A percentile compares a stretch with the other conserved stretches of the same genome.
Evolutionary conservation across 1,284 basidiomycete genomes (phyloP).

Genomic region (Ceratobasidium sp.): DNA sequence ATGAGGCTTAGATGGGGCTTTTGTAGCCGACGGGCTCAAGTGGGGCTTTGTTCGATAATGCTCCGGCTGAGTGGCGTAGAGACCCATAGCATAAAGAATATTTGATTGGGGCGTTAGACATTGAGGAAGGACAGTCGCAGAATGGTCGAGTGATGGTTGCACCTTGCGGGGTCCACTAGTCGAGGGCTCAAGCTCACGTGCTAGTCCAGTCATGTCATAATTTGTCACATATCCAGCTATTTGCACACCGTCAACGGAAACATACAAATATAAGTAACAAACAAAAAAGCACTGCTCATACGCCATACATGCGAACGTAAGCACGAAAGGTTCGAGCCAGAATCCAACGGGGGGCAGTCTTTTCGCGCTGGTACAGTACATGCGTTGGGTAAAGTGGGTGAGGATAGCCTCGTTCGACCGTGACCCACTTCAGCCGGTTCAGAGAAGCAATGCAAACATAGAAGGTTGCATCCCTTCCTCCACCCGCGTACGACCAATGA

Average conservation of each 20-base stretch:
- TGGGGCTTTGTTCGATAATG: neutral
- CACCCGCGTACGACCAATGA: neutral
- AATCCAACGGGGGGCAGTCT: conserved; percentile 2
- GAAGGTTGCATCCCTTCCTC: conserved; percentile 8
- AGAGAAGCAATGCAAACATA: neutral
- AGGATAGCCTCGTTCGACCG: neutral
- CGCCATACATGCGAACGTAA: neutral
- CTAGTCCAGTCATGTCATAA: neutral
- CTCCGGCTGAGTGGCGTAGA: neutral
- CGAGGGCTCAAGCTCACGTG: neutral
- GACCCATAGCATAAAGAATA: neutral
- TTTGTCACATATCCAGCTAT: too few relatives aligned
- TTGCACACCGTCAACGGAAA: conserved; percentile 2
- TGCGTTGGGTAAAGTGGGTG: conserved; percentile 1
- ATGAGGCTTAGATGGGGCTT: neutral
- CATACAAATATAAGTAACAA: neutral
- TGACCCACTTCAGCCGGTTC: neutral
- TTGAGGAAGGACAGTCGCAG: neutral
- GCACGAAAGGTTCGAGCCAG: neutral
- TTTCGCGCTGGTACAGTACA: neutral
- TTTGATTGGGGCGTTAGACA: too few relatives aligned
- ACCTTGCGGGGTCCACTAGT: too few relatives aligned
- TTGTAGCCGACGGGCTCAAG: neutral
- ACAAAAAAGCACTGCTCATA: too few relatives aligned
- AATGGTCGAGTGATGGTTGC: neutral